Evolutionary conservation across 148 eudicot genomes (phyloP).

Genomic region (Persicaria maculosa): DNA sequence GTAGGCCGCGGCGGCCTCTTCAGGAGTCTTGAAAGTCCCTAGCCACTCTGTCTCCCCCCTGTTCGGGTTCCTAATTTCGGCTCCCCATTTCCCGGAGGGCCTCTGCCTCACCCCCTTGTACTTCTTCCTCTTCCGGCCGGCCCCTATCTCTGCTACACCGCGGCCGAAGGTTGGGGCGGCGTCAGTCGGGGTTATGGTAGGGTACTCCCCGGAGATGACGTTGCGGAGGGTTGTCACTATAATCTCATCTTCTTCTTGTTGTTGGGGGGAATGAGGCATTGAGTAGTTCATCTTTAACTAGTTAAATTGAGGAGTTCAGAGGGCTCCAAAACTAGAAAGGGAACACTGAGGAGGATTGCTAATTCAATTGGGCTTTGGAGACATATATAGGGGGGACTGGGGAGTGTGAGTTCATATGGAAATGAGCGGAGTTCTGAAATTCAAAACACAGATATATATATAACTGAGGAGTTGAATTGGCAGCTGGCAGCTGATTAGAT

Average conservation of each 20-base stretch:
- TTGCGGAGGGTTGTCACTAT: not conserved
- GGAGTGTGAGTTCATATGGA: too few species aligned
- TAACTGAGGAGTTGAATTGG: too few species aligned
- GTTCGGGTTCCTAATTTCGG: not conserved
- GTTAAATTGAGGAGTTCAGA: not conserved
- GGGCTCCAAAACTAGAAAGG: not conserved
- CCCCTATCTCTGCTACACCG: not conserved
- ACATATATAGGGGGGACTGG: too few species aligned
- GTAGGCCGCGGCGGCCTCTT: conserved; percentile 39
- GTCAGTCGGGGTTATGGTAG: not conserved
- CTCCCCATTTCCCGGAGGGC: not conserved
- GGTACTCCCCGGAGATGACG: not conserved
- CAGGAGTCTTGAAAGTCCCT: conserved; percentile 36
- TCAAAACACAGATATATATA: too few species aligned
- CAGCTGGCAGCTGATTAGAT: too few species aligned
- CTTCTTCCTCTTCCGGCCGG: not conserved
- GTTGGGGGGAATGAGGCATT: not conserved
- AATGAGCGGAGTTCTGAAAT: too few species aligned
- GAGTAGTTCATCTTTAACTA: not conserved
- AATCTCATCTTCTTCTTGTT: not conserved
- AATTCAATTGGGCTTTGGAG: too few species aligned
- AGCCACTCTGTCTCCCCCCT: conserved; percentile 21
- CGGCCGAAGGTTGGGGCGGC: not conserved
- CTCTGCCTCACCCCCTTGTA: conserved; percentile 4
- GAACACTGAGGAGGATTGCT: too few species aligned